Conservation (phyloP, 306 rosid genomes). For the Delonix regia region DNA sequence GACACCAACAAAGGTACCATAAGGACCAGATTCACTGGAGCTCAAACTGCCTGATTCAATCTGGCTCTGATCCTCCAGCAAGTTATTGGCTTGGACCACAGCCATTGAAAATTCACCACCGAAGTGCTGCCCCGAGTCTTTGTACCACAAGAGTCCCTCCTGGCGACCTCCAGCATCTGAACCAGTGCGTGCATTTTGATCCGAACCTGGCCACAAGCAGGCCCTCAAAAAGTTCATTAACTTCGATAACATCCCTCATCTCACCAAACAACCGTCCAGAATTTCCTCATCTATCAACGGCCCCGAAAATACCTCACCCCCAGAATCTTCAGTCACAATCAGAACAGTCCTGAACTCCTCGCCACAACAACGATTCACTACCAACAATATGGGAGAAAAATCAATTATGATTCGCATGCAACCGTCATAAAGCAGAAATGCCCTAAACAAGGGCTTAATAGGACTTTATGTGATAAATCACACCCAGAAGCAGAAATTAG, state of each 20-base stretch:
- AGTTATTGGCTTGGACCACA: constrained; percentile 52
- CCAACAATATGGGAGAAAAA: constrained; percentile 21
- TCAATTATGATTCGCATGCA: not conserved
- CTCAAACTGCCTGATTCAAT: constrained; percentile 48
- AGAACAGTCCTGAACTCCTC: constrained; percentile 26
- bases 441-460: constrained; percentile 21
- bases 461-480: constrained; percentile 24
- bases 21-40: constrained; percentile 43
- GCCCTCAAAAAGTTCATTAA: constrained; percentile 53
- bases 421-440: constrained; percentile 26
- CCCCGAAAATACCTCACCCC: constrained; percentile 31
- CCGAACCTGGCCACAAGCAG: constrained; percentile 53
- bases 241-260: constrained; percentile 59
- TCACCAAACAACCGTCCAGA: constrained; percentile 49
- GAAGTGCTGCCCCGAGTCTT: constrained; percentile 48
- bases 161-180: constrained; percentile 47
- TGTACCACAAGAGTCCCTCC: constrained; percentile 52
- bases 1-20: constrained; percentile 49
- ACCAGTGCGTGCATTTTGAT: constrained; percentile 33
- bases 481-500: constrained; percentile 11
- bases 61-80: constrained; percentile 57
- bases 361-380: constrained; percentile 34
- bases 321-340: constrained; percentile 33
- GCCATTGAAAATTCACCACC: constrained; percentile 54
- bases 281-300: constrained; percentile 55